Conservation (phyloP, 2,329 filamentous ascomycete genomes). For the Apiospora aurea region DNA sequence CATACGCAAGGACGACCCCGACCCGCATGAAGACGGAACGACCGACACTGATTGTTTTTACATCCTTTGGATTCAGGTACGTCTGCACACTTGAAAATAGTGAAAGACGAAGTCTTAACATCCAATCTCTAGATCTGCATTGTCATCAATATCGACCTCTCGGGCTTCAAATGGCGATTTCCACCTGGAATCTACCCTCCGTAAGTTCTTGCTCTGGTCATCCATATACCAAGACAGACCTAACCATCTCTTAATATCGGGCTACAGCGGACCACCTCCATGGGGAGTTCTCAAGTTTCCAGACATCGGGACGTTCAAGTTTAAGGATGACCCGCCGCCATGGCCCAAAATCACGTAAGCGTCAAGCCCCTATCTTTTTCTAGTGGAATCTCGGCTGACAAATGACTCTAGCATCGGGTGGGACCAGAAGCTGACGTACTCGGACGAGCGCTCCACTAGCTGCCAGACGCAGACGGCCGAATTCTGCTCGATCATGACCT, state of each 20-base stretch:
- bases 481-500: constrained; percentile 26
- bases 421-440: neutral
- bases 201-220: neutral
- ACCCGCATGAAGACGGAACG: too few species aligned
- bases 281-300: neutral
- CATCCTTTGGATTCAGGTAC: too few species aligned
- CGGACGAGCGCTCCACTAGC: neutral
- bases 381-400: neutral
- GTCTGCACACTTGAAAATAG: too few species aligned
- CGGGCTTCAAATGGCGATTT: neutral
- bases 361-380: neutral
- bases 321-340: neutral
- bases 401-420: neutral
- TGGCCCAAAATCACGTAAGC: constrained; percentile 14
- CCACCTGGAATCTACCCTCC: neutral
- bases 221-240: too few species aligned
- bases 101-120: too few species aligned
- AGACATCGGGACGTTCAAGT: neutral
- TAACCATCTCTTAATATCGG: neutral
- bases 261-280: constrained; percentile 3
- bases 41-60: too few species aligned
- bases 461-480: constrained; percentile 29
- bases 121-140: too few species aligned
- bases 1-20: too few species aligned
- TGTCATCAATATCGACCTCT: neutral